phyloP scores from a whole-genome alignment of 2,329 filamentous ascomycete species.

The Rutstroemia sp. region DNA sequence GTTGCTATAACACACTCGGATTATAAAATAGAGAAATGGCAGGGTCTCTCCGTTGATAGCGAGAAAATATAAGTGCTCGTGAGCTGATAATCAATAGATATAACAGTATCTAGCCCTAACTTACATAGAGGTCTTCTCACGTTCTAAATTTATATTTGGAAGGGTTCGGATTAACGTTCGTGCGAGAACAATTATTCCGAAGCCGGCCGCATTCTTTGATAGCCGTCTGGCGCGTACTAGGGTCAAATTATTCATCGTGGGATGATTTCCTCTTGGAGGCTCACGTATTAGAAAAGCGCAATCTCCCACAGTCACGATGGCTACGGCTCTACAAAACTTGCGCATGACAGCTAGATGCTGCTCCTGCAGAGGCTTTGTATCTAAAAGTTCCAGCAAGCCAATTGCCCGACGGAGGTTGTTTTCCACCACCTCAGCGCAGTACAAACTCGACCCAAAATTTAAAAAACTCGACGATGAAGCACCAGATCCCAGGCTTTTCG shows the following conservation, averaged over 20 bases:
- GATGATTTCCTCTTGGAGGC: background rate
- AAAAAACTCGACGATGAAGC: slow-evolving; percentile 5
- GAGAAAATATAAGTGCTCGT: too few relatives aligned
- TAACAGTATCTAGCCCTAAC: too few relatives aligned
- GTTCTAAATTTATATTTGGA: background rate
- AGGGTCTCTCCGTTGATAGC: too few relatives aligned
- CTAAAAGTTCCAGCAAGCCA: slow-evolving; percentile 12
- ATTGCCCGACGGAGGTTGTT: slow-evolving; percentile 20
- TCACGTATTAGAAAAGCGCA: slow-evolving; percentile 1
- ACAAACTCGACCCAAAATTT: slow-evolving; percentile 6
- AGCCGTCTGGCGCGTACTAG: background rate
- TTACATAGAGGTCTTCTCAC: too few relatives aligned
- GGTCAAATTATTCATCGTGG: background rate
- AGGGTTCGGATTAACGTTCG: background rate
- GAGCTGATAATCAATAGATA: too few relatives aligned
- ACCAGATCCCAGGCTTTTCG: background rate
- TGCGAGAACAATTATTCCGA: background rate
- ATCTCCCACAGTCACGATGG: slow-evolving; percentile 19
- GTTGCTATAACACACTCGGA: too few relatives aligned
- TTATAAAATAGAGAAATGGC: too few relatives aligned
- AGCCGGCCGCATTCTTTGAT: background rate
- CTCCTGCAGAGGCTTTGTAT: slow-evolving; percentile 13
- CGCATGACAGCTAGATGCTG: slow-evolving; percentile 24
- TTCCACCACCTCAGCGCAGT: slow-evolving; percentile 17
- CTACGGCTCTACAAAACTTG: slow-evolving; percentile 26